Conservation (phyloP, 768 basidiomycete species). For the Cystobasidiopsis lactophilus region DNA sequence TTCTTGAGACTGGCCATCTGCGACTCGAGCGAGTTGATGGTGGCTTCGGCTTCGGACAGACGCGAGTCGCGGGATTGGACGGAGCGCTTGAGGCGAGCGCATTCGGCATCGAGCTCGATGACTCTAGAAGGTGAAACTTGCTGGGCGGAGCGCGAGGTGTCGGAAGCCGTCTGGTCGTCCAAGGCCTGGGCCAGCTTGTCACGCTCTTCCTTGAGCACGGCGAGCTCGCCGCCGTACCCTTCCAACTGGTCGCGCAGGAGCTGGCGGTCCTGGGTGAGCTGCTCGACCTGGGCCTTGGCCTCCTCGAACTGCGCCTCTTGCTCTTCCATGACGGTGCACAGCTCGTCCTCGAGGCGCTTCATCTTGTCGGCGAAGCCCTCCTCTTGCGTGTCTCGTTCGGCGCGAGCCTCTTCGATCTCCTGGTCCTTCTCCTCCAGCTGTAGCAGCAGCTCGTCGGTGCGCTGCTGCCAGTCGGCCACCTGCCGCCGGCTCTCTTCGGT, state of each 20-base stretch:
- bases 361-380: conserved; percentile 17
- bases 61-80: no score
- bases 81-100: no score
- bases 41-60: not conserved
- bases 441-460: conserved; percentile 9
- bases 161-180: not conserved
- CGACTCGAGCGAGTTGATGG: not conserved
- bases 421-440: conserved; percentile 15
- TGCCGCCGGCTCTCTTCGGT: not conserved
- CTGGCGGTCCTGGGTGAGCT: not conserved
- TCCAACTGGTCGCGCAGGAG: not conserved
- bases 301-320: conserved; percentile 15
- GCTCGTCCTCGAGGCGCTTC: conserved; percentile 16
- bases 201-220: not conserved
- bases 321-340: conserved; percentile 18
- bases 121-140: no score
- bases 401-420: conserved; percentile 9
- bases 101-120: no score
- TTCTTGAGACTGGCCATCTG: not conserved
- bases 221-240: not conserved
- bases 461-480: not conserved
- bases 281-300: conserved; percentile 5
- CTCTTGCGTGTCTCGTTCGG: conserved; percentile 13
- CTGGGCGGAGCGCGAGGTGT: no score
- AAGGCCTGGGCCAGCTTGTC: conserved; percentile 1